Percentiles rank a stretch among this genome's conserved stretches.
Evolutionary conservation across 495 filamentous ascomycete species (phyloP).

Genomic region (Amniculicola lignicola): DNA sequence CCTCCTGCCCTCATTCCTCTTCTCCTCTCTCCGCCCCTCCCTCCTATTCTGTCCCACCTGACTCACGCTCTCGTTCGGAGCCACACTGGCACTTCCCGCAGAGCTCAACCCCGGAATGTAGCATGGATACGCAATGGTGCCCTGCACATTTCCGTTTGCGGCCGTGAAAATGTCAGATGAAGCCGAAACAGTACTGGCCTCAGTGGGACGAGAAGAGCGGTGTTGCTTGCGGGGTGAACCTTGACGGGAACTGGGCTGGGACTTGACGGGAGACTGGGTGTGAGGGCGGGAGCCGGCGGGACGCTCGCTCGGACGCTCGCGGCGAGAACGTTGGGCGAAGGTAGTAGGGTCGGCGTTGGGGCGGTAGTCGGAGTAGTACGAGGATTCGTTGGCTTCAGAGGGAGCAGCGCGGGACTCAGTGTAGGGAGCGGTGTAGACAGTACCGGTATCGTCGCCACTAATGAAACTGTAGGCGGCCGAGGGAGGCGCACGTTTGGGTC

Average conservation of each 20-base stretch:
- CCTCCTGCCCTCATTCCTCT: too few relatives aligned
- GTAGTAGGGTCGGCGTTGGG: conserved; percentile 27
- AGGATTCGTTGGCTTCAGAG: conserved; percentile 26
- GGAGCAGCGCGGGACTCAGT: conserved; percentile 23
- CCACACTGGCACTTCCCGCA: conserved; percentile 44
- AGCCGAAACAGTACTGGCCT: too few relatives aligned
- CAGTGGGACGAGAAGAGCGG: conserved; percentile 18
- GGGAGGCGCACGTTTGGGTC: conserved; percentile 30
- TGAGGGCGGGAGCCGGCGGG: conserved; percentile 13
- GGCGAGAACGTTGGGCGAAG: conserved; percentile 7
- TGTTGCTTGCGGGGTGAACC: conserved; percentile 31
- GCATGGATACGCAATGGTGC: conserved; percentile 79
- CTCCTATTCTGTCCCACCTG: conserved; percentile 29
- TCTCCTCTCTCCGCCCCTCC: too few relatives aligned
- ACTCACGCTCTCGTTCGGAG: conserved; percentile 42
- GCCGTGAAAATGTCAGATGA: conserved; percentile 37
- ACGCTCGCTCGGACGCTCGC: conserved; percentile 6
- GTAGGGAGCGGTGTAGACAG: conserved; percentile 28
- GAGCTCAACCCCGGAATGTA: conserved; percentile 69
- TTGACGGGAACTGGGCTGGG: conserved; percentile 12
- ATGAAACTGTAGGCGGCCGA: conserved; percentile 41
- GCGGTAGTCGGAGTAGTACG: conserved; percentile 40
- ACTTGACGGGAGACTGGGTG: too few relatives aligned
- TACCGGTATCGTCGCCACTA: conserved; percentile 37
- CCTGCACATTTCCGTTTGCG: conserved; percentile 56